These are phyloP conservation scores for Saprolegnia parasitica DNA, from an alignment of 352 stramenopile species.

Conservation along the genomic window DNA sequence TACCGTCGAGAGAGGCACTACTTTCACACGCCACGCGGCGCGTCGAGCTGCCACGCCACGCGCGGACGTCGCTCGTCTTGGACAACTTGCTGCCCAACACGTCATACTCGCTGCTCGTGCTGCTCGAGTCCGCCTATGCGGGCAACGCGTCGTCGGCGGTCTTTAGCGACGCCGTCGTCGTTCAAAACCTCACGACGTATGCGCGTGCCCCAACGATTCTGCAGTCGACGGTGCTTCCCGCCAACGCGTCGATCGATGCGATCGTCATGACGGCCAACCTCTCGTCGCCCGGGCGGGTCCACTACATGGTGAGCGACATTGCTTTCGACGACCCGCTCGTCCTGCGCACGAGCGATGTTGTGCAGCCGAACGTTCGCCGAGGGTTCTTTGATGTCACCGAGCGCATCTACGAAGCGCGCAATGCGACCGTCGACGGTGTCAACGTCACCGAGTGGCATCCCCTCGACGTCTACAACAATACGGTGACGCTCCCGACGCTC, in stretches of 20 bases:
- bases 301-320: slow-evolving; percentile 69
- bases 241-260: slow-evolving; percentile 43
- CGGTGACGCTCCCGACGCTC: slow-evolving; percentile 47
- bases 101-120: slow-evolving; percentile 48
- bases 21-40: not conserved
- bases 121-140: slow-evolving; percentile 35
- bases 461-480: slow-evolving; percentile 51
- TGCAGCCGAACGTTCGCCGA: slow-evolving; percentile 43
- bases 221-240: slow-evolving; percentile 45
- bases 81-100: slow-evolving; percentile 15
- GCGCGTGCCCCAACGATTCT: slow-evolving; percentile 56
- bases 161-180: slow-evolving; percentile 41
- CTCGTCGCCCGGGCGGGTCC: slow-evolving; percentile 54
- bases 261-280: slow-evolving; percentile 59
- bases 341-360: slow-evolving; percentile 33
- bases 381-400: slow-evolving; percentile 41
- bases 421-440: slow-evolving; percentile 67
- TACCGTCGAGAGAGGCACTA: not conserved
- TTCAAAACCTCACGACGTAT: slow-evolving; percentile 44
- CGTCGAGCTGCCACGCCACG: not conserved
- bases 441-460: slow-evolving; percentile 63
- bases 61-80: not conserved
- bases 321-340: slow-evolving; percentile 68
- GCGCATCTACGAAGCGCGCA: slow-evolving; percentile 40
- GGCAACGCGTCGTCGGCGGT: slow-evolving; percentile 37